Percentiles rank a stretch among this genome's conserved stretches.
Evolutionary conservation across 1,139 yeast species (phyloP).

Genomic region (Taphrina betulina): DNA sequence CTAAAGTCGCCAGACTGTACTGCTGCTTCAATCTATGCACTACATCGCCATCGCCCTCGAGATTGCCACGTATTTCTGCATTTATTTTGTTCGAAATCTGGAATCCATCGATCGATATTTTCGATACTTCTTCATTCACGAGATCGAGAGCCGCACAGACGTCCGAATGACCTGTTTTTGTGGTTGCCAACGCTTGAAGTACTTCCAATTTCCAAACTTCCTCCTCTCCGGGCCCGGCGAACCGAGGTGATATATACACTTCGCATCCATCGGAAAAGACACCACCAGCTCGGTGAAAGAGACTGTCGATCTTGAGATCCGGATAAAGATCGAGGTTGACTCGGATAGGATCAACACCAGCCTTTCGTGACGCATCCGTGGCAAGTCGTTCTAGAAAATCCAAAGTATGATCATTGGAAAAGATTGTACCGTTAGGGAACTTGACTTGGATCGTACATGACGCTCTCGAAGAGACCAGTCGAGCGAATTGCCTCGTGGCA

Average conservation of each 20-base stretch:
- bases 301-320: not conserved
- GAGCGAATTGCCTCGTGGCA: not conserved
- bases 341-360: not conserved
- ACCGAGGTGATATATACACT: not conserved
- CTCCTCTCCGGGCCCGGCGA: not conserved
- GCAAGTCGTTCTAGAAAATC: not conserved
- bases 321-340: not conserved
- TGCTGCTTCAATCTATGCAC: no score
- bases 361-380: not conserved
- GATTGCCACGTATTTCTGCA: no score
- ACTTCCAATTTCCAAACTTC: constrained; percentile 8
- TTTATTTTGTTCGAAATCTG: no score
- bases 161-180: not conserved
- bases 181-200: not conserved
- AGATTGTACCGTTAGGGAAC: constrained; percentile 5
- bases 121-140: no score
- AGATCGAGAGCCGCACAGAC: constrained; percentile 10
- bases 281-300: not conserved
- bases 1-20: no score
- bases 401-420: not conserved
- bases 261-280: constrained; percentile 5
- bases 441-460: not conserved
- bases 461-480: not conserved
- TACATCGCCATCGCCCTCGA: no score
- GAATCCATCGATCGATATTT: no score